Base-by-base conservation (phyloP, 73 alveolate genomes). In the Diophrys sp. region DNA sequence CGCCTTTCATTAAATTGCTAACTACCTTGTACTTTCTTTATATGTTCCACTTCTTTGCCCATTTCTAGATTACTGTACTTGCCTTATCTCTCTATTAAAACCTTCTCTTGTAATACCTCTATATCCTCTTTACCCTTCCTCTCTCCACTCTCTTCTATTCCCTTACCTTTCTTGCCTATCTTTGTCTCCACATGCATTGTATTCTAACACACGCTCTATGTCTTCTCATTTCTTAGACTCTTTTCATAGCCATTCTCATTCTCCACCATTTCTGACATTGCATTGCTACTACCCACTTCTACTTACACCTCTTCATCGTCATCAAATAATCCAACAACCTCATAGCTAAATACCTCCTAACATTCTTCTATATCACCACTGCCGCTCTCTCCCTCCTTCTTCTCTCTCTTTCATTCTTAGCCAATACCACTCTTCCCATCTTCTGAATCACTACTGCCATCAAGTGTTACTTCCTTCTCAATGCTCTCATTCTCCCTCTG, bases 401-500 rank as follows among this genome's bases (percentile, higher is more conserved):
- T 25, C 29, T 30, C 31, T 30, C 69, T 23, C 57, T 56, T 24
- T 23, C 68, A 1, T n/a, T 75, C 68, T 75, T 56, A 23, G 83
- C 83, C 5, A 75, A 27, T 2, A 29, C 33, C 56, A 55, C 71
- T 28, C 83, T n/a, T 0, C 54, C 18, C 54, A 24, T 75, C 18
- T 29, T 75, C 56, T 75, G 83, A 8, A 75, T 75, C 27, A 32
- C 33, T 1, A 56, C 56, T 8, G 83, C 66, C 8, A 75, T 75
- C 0, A 29, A 23, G 1, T 56, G 23, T 29, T 30, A 29, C 23
- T 54, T 2, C 0, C 26, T 25, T 23, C 33, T 75, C 75, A 14
- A 23, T 18, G 70, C 83, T 1, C 14, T 55, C n/a, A 34, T 79
- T 34, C 90, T 83, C 14, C 44, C 73, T 33, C 32, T 78, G 67